Conservation (phyloP, 495 filamentous ascomycete species). For the Penicillium fimorum region DNA sequence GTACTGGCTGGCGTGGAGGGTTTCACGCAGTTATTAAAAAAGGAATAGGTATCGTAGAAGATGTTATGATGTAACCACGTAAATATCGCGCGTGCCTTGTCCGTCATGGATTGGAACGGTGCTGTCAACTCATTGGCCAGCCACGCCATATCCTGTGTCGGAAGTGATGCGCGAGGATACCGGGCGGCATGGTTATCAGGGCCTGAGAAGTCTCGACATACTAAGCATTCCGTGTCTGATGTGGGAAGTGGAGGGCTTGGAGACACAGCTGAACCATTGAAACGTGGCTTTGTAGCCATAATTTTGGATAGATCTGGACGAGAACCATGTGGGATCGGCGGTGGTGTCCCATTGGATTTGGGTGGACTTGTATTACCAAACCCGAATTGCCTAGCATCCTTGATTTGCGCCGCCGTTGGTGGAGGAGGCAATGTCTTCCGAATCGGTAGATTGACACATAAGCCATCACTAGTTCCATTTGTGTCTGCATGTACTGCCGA, state of each 20-base stretch:
- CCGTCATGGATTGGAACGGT: slow-evolving; percentile 77
- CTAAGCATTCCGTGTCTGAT: slow-evolving; percentile 57
- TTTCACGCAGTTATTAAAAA: slow-evolving; percentile 68
- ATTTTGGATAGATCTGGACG: slow-evolving; percentile 58
- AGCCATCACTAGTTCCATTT: slow-evolving; percentile 16
- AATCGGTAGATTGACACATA: slow-evolving; percentile 16
- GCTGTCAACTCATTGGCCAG: slow-evolving; percentile 73
- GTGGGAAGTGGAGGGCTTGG: slow-evolving; percentile 12
- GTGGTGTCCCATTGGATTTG: slow-evolving; percentile 37
- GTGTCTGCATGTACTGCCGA: slow-evolving; percentile 22
- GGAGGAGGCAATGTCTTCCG: slow-evolving; percentile 39
- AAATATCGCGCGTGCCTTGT: slow-evolving; percentile 90
- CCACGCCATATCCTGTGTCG: slow-evolving; percentile 61
- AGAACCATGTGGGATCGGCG: slow-evolving; percentile 56
- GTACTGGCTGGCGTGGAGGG: slow-evolving; percentile 66
- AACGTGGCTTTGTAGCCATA: slow-evolving; percentile 53
- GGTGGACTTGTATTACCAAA: slow-evolving; percentile 39
- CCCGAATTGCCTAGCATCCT: slow-evolving; percentile 37
- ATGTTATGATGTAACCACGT: slow-evolving; percentile 96
- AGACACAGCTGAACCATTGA: slow-evolving; percentile 22
- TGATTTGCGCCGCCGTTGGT: slow-evolving; percentile 27
- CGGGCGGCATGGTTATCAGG: slow-evolving; percentile 76
- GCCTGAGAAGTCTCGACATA: slow-evolving; percentile 82
- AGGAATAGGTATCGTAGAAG: slow-evolving; percentile 72
- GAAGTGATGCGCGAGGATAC: slow-evolving; percentile 68